Base-by-base conservation (phyloP, 2,329 filamentous ascomycete species). In the Botrytis medusae region DNA sequence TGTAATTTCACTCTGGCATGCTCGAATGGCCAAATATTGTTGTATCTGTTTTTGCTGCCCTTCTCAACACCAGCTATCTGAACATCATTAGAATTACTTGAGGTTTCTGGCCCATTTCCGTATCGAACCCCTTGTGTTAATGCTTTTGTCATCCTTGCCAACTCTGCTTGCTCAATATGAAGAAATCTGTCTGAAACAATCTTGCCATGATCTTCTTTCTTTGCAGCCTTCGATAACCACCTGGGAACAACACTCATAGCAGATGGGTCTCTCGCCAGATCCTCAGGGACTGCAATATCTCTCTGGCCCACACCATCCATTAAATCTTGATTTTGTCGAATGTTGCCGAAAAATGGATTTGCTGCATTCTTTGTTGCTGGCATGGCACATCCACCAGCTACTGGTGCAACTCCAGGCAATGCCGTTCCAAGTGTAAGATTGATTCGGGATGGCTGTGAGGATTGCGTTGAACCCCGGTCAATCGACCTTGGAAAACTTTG, bases 11-110 rank as follows among this genome's bases (percentile, higher is more conserved):
- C 96, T 74, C 96, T 87, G 4, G 94, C 91, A 82, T 99, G 96
- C 80, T 98, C 95, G 81, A 97, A 99, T 0, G 96, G 96, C 83
- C 97, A 91, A 72, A 98, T 98, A 78, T 98, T 97, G 84, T 98
- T 98, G 85, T 99, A 99, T 14, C 96, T 89, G 79, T 99, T 99
- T 85, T 98, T 98, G 29, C 87, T 90, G 12, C 96, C 96, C 82
- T 98, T 96, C 79, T 99, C 96, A 44, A 99, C 92, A 12, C 96
- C 96, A 0, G 93, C 96, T 69, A 99, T 90, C 78, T 93, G 92
- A 12, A 97, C 88, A 67, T 76, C 73, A 46, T 78, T 77, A 16
- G 77, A 64, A 25, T 74, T 74, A 5, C 32, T 57, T 4, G 80
- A 74, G 32, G 69, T 16, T 40, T 20, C 77, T 34, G 84, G 83